Evolutionary conservation across 345 rosid species (phyloP), one percentile per base, ranked within the genome.

Genomic region (Eucalyptus erythrocorys): DNA sequence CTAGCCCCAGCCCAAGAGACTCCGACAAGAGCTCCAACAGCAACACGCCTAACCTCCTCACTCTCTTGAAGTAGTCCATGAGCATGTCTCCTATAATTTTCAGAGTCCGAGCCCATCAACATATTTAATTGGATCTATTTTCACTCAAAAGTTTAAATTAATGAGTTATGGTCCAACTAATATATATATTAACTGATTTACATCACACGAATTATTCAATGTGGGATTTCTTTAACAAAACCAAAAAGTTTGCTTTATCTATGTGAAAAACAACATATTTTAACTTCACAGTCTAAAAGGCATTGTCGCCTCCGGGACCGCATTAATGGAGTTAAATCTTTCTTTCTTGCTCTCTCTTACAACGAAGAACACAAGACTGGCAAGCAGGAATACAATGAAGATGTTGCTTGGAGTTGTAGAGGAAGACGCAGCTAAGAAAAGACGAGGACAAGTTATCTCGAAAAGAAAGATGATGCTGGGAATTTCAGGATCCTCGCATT

Each of bases 21-120:
- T 94, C 95, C 2, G 93, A 94, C 26, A 95, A 85, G 68, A 94
- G 86, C 89, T 93, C 92, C 13, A 94, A 90, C 6, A 95, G 86
- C 51, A 49, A 76, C 34, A 45, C 13, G 13, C 94, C 95, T 51
- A 94, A 87, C 32, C 53, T 71, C 87, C 14, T 87, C 16, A 89
- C 92, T 71, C 88, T 87, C 87, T 92, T 84, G 13, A 93, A 85
- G 91, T 94, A 94, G 48, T 94, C 95, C 48, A 91, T 5, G 88
- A 92, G 47, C 50, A 92, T 90, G 8, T 91, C 95, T n/a, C 86
- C 96, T 94, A 87, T 1, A 57, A 57, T 1, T 57, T 57, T 57
- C 7, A 49, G 3, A 49, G 51, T 49, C 51, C 1, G 1, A 49
- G 19, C 19, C 19, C 51, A 49, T 49, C 0, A 49, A 49, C 0